phyloP scores from a whole-genome alignment of 2,329 filamentous ascomycete species.

The Sporothrix humicola region DNA sequence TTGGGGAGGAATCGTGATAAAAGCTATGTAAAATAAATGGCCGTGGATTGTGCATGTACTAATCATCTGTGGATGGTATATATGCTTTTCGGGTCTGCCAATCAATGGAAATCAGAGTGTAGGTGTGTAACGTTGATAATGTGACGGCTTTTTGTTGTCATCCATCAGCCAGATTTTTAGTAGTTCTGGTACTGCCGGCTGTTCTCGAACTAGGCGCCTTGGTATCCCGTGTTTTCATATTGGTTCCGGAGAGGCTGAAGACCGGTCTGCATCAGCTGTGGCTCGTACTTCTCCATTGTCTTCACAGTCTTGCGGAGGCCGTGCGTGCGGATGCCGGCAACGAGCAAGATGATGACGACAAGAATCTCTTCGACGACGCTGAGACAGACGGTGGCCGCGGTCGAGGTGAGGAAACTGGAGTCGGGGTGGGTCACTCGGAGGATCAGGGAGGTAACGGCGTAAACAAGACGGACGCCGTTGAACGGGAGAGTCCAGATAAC shows the following conservation, averaged over 20 bases:
- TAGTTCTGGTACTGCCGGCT: not conserved
- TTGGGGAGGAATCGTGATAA: too few relatives aligned
- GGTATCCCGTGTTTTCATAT: not conserved
- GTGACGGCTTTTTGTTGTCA: too few relatives aligned
- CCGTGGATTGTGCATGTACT: too few relatives aligned
- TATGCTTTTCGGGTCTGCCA: too few relatives aligned
- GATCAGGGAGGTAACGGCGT: not conserved
- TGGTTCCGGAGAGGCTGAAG: not conserved
- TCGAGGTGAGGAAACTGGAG: not conserved
- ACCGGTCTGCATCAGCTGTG: constrained; percentile 10
- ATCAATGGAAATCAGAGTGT: too few relatives aligned
- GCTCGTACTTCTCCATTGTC: constrained; percentile 4
- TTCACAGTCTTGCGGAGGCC: not conserved
- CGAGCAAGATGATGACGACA: not conserved
- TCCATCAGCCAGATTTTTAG: not conserved
- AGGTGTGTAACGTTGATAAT: not conserved
- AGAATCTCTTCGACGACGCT: constrained; percentile 17
- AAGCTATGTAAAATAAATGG: too few relatives aligned
- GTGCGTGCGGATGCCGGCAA: not conserved
- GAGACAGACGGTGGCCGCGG: not conserved
- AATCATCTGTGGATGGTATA: too few relatives aligned
- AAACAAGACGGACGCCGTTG: constrained; percentile 18
- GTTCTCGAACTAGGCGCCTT: not conserved
- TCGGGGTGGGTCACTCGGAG: not conserved
- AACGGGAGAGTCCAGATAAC: not conserved